Percentiles rank a stretch among this genome's conserved stretches.
Evolutionary conservation across 2,329 filamentous ascomycete genomes (phyloP).

Genomic region (Xylariomycetidae sp.): DNA sequence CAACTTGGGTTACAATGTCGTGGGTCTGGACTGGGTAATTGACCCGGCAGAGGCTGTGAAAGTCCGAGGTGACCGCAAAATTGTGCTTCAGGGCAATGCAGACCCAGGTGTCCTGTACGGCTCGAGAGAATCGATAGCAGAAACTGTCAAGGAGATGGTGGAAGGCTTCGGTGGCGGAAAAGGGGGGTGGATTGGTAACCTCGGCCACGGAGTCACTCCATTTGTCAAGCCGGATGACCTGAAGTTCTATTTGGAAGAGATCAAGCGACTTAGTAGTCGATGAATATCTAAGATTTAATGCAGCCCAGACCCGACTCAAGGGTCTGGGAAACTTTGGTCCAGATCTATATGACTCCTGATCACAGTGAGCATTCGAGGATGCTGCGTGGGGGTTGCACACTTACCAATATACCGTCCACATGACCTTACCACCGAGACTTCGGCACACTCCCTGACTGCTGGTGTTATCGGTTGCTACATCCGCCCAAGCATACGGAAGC

Average conservation of each 20-base stretch:
- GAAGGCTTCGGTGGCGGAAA: slow-evolving; percentile 71
- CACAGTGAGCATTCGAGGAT: slow-evolving; percentile 12
- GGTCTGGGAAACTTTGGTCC: slow-evolving; percentile 19
- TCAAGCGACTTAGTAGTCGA: slow-evolving; percentile 62
- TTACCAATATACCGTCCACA: slow-evolving; percentile 57
- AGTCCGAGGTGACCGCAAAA: slow-evolving; percentile 65
- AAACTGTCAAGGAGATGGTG: slow-evolving; percentile 79
- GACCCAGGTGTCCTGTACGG: slow-evolving; percentile 93
- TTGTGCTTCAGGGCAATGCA: slow-evolving; percentile 89
- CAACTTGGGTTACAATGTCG: slow-evolving; percentile 83
- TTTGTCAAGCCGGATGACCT: slow-evolving; percentile 90
- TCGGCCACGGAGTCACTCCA: slow-evolving; percentile 94
- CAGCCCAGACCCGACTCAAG: slow-evolving; percentile 3
- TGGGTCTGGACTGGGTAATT: slow-evolving; percentile 92
- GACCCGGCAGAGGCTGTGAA: slow-evolving; percentile 79
- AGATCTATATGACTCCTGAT: slow-evolving; percentile 22
- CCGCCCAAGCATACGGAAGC: slow-evolving; percentile 47
- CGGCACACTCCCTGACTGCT: slow-evolving; percentile 57
- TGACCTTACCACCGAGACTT: slow-evolving; percentile 50
- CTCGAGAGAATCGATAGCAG: slow-evolving; percentile 71
- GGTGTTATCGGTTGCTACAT: slow-evolving; percentile 56
- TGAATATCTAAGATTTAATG: slow-evolving; percentile 17
- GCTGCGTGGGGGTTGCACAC: slow-evolving; percentile 22
- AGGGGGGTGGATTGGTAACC: slow-evolving; percentile 92
- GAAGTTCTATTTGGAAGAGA: slow-evolving; percentile 89